These are phyloP conservation scores for Maudiozyma serrabonitensis DNA, from an alignment of 805 yeast genomes.

Conservation along the genomic window DNA sequence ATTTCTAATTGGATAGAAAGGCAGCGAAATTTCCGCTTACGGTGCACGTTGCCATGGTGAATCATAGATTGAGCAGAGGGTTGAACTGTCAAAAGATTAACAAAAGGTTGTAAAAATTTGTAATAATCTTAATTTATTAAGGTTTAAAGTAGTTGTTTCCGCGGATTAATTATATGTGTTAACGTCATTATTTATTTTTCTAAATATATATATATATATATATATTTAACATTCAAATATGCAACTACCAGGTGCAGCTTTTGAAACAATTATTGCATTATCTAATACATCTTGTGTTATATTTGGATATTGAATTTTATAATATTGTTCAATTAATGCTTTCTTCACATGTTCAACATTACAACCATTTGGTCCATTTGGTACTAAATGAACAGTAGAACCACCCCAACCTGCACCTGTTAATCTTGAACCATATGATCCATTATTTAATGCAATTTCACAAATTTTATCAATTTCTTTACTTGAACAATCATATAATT, in stretches of 20 bases:
- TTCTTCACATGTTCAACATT: conserved; percentile 30
- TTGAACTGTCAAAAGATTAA: too few species aligned
- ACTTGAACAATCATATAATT: conserved; percentile 45
- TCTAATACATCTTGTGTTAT: conserved; percentile 37
- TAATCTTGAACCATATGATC: conserved; percentile 60
- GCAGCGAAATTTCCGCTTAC: too few species aligned
- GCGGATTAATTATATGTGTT: neutral
- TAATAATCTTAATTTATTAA: too few species aligned
- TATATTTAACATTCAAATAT: conserved; percentile 7
- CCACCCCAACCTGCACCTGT: conserved; percentile 82
- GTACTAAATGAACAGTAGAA: conserved; percentile 52
- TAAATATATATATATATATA: neutral
- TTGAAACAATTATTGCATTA: conserved; percentile 45
- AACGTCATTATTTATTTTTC: too few species aligned
- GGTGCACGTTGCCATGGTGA: too few species aligned
- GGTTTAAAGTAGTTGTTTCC: too few species aligned
- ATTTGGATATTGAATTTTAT: conserved; percentile 38
- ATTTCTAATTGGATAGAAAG: too few species aligned
- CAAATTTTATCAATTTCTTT: conserved; percentile 46
- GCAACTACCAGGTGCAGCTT: conserved; percentile 46
- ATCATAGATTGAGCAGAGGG: too few species aligned
- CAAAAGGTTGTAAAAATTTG: too few species aligned
- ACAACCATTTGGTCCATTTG: conserved; percentile 13
- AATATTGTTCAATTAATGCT: conserved; percentile 45
- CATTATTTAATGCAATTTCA: conserved; percentile 42